Evolutionary conservation across 192 early-diverging fungal genomes (phyloP), one percentile per base, ranked within the genome.

Genomic region (Entomortierella chlamydospora): DNA sequence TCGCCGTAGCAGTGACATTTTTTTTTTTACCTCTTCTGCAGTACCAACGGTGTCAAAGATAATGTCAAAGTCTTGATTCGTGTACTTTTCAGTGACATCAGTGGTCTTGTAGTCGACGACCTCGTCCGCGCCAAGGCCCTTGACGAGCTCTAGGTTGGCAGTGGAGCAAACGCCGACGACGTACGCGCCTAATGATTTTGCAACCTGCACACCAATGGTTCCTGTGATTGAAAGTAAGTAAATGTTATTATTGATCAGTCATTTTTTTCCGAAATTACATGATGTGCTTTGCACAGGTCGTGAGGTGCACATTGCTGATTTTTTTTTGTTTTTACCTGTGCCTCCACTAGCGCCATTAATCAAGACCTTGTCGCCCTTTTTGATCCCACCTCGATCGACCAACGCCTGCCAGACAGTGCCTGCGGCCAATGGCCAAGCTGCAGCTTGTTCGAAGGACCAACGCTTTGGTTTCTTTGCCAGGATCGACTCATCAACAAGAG

Each of bases 311-410:
- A 42, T 33, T 39, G 4, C 22, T 47, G 4, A 20, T 47, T 47
- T 26, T 54, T 54, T 26, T 18, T 18, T 45, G 9, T 41, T 0
- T 45, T 64, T 78, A 70, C 70, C 69, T 31, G 70, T 81, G 6
- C 86, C 87, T 33, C 86, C 86, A 45, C 85, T 85, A 6, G 87
- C 87, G 22, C 87, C 87, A 23, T 83, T 65, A 10, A 89, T 51
- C 18, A 89, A 23, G 23, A 87, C 72, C 41, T 83, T 87, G 42
- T 79, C 57, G 0, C 68, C 68, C 23, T 60, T 61, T 52, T 79
- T 79, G 50, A 79, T 50, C 7, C 41, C 49, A 1, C 68, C 76
- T 12, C 56, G 23, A 0, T 17, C 31, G 12, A 79, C 76, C 1
- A 79, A 33, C 6, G 61, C 67, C 37, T 66, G n/a, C 54, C 62